phyloP scores from a whole-genome alignment of 352 stramenopile genomes.

The Blastocystis sp. region DNA sequence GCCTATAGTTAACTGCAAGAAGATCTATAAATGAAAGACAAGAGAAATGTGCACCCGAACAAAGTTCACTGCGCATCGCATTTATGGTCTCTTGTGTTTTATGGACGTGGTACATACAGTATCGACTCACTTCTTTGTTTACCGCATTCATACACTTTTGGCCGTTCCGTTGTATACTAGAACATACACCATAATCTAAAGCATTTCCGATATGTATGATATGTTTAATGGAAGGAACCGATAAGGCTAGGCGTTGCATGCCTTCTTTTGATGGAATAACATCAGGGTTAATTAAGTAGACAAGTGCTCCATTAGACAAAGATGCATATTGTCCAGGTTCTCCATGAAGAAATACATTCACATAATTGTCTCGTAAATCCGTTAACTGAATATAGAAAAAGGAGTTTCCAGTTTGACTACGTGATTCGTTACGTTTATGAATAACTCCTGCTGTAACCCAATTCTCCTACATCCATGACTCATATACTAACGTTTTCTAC shows the following conservation, averaged over 20 bases:
- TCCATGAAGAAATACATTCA: slow-evolving; percentile 50
- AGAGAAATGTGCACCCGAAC: not conserved
- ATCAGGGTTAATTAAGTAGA: slow-evolving; percentile 16
- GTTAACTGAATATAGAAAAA: slow-evolving; percentile 40
- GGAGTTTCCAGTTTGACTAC: not conserved
- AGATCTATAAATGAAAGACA: not conserved
- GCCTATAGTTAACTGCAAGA: not conserved
- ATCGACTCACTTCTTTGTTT: slow-evolving; percentile 54
- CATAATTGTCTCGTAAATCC: slow-evolving; percentile 37
- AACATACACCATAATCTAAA: slow-evolving; percentile 40
- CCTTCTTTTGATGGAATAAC: slow-evolving; percentile 12
- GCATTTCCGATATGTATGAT: slow-evolving; percentile 24
- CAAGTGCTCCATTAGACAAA: not conserved
- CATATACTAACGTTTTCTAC: not conserved
- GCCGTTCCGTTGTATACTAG: slow-evolving; percentile 9
- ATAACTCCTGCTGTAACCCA: slow-evolving; percentile 50
- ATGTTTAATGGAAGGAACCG: not conserved
- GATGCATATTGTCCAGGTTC: not conserved
- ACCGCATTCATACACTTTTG: slow-evolving; percentile 50
- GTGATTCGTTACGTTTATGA: not conserved
- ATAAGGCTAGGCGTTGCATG: not conserved
- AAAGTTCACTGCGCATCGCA: slow-evolving; percentile 5
- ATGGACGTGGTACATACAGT: slow-evolving; percentile 46
- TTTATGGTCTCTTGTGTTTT: slow-evolving; percentile 14
- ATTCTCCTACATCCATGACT: not conserved